A percentile compares a stretch with the other conserved stretches of the same genome.
phyloP scores from a whole-genome alignment of 2,329 filamentous ascomycete species.

The Xylaria polymorpha region DNA sequence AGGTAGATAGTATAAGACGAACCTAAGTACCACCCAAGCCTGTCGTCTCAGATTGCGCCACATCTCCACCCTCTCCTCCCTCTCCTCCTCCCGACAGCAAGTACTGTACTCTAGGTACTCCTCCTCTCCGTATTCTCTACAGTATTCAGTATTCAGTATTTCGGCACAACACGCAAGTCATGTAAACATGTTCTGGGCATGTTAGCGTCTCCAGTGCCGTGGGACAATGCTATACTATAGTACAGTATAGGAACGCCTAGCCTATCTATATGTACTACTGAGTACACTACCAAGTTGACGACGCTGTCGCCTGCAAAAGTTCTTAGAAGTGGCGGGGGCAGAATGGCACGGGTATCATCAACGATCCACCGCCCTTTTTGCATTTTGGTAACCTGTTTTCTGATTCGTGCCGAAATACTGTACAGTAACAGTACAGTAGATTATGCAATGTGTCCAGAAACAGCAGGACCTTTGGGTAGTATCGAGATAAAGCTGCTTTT shows the following conservation, averaged over 20 bases:
- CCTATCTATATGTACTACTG: no score
- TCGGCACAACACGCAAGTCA: neutral
- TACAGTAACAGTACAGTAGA: neutral
- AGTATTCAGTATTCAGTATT: no score
- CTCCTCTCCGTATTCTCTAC: neutral
- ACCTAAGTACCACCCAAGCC: conserved; percentile 1
- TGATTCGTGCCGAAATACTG: neutral
- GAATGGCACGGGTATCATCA: neutral
- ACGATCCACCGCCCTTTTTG: neutral
- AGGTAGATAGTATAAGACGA: neutral
- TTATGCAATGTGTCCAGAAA: neutral
- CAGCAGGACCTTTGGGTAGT: neutral
- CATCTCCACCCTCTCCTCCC: conserved; percentile 18
- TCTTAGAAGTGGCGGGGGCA: neutral
- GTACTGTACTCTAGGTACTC: neutral
- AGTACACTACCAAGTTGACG: no score
- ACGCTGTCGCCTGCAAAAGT: neutral
- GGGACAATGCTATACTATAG: neutral
- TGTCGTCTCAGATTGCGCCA: conserved; percentile 33
- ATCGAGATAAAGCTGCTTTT: neutral
- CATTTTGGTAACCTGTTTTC: neutral
- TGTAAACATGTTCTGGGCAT: neutral
- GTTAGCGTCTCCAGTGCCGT: conserved; percentile 6
- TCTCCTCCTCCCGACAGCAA: neutral
- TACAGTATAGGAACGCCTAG: neutral